Evolutionary conservation across 2,329 filamentous ascomycete species (phyloP).

Genomic region (Scleromitrula shiraiana): DNA sequence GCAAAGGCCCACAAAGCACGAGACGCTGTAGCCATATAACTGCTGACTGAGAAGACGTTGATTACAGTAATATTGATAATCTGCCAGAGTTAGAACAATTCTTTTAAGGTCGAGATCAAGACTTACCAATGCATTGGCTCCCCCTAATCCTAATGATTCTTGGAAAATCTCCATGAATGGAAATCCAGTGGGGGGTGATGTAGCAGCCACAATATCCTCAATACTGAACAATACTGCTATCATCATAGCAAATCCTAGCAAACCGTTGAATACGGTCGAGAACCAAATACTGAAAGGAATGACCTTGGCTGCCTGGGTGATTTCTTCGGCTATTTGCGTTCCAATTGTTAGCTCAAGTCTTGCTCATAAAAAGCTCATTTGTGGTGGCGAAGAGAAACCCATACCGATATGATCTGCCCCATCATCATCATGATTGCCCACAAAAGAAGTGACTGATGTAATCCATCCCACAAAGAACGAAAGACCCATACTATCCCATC

Average conservation of each 20-base stretch:
- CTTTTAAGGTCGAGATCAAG: too few species aligned
- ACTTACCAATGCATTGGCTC: too few species aligned
- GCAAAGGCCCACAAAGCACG: slow-evolving; percentile 2
- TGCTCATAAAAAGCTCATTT: neutral
- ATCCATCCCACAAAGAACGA: slow-evolving; percentile 6
- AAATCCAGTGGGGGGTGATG: slow-evolving; percentile 41
- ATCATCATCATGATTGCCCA: neutral
- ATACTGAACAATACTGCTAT: slow-evolving; percentile 43
- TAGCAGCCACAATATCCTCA: slow-evolving; percentile 31
- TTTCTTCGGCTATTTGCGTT: slow-evolving; percentile 39
- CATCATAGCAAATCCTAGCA: slow-evolving; percentile 48
- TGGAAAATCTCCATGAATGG: slow-evolving; percentile 53
- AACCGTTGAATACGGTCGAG: slow-evolving; percentile 42
- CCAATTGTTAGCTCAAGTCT: too few species aligned
- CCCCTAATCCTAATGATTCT: too few species aligned
- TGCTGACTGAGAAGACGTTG: neutral
- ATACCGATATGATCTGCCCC: slow-evolving; percentile 2
- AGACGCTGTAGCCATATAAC: neutral
- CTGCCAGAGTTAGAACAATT: neutral
- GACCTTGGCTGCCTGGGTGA: slow-evolving; percentile 39
- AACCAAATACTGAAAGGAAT: slow-evolving; percentile 44
- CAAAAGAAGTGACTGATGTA: neutral
- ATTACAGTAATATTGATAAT: neutral
- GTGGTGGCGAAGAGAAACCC: neutral
- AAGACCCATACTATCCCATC: slow-evolving; percentile 5